Evolutionary conservation across 2,329 filamentous ascomycete genomes (phyloP).

Genomic region (Delphinella strobiligena): DNA sequence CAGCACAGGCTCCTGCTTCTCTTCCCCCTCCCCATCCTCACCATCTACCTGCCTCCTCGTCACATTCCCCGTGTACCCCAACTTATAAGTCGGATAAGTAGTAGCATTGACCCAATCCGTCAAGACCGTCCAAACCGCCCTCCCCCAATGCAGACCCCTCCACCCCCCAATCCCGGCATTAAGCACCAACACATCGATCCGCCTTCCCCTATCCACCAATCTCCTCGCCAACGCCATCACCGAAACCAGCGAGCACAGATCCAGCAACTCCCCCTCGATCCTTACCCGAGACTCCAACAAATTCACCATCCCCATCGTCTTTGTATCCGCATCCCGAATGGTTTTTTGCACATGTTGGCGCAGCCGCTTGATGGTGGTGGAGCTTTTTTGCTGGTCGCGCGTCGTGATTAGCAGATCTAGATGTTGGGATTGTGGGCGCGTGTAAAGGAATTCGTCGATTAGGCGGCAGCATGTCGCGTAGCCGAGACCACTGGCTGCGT

Average conservation of each 20-base stretch:
- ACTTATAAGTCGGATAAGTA: constrained; percentile 71
- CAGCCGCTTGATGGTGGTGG: constrained; percentile 56
- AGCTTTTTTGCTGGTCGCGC: constrained; percentile 60
- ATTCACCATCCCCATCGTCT: constrained; percentile 26
- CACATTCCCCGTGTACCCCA: constrained; percentile 43
- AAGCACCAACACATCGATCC: constrained; percentile 66
- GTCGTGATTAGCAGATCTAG: constrained; percentile 78
- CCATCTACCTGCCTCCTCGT: constrained; percentile 41
- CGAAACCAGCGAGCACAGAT: constrained; percentile 44
- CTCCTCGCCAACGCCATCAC: constrained; percentile 41
- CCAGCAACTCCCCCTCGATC: constrained; percentile 45
- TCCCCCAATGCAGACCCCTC: constrained; percentile 61
- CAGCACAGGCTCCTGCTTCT: constrained; percentile 28
- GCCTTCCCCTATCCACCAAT: constrained; percentile 47
- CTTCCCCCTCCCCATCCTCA: constrained; percentile 7
- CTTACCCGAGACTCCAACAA: constrained; percentile 32
- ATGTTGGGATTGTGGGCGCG: constrained; percentile 52
- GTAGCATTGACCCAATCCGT: constrained; percentile 54
- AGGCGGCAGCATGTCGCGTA: constrained; percentile 72
- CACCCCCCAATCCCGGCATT: constrained; percentile 87
- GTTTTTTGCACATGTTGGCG: constrained; percentile 47
- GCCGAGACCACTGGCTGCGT: constrained; percentile 60
- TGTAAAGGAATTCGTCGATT: constrained; percentile 76
- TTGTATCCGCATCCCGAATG: constrained; percentile 21
- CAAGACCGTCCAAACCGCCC: constrained; percentile 43